Conservation (phyloP, 2,329 filamentous ascomycete species). For the Pseudogymnoascus sp. region DNA sequence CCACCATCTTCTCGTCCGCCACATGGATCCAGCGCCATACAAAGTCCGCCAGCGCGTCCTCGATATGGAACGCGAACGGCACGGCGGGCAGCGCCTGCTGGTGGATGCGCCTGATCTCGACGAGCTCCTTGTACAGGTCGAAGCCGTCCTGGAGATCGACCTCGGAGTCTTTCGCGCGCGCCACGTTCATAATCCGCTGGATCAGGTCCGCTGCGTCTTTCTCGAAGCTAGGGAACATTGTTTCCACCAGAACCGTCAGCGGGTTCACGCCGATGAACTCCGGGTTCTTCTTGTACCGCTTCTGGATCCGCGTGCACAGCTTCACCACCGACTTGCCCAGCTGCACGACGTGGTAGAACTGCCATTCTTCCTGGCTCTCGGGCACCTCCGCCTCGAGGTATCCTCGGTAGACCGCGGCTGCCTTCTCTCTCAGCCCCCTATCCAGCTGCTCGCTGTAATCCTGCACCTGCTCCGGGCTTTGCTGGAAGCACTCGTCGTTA, state of each 20-base stretch:
- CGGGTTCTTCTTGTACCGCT: slow-evolving; percentile 81
- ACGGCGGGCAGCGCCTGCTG: slow-evolving; percentile 61
- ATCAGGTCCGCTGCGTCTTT: slow-evolving; percentile 82
- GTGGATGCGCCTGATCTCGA: slow-evolving; percentile 77
- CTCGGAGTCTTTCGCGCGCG: slow-evolving; percentile 61
- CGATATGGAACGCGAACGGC: slow-evolving; percentile 80
- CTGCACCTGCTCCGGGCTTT: slow-evolving; percentile 59
- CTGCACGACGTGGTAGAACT: slow-evolving; percentile 83
- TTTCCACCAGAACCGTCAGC: slow-evolving; percentile 65
- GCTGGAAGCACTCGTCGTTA: slow-evolving; percentile 65
- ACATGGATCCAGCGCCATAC: slow-evolving; percentile 91
- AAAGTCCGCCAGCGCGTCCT: slow-evolving; percentile 78
- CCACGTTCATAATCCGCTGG: slow-evolving; percentile 66
- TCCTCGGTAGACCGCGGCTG: slow-evolving; percentile 68
- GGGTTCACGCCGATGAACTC: slow-evolving; percentile 70
- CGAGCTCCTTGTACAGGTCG: slow-evolving; percentile 81
- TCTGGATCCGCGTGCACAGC: slow-evolving; percentile 80
- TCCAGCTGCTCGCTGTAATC: slow-evolving; percentile 65
- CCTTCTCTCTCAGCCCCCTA: slow-evolving; percentile 65
- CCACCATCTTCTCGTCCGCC: slow-evolving; percentile 69
- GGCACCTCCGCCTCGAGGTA: slow-evolving; percentile 76
- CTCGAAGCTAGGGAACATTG: slow-evolving; percentile 83
- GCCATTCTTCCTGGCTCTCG: slow-evolving; percentile 72
- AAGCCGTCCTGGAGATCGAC: slow-evolving; percentile 89
- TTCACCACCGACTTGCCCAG: slow-evolving; percentile 80